phyloP scores from a whole-genome alignment of 305 asterid genomes.

The Ruellia speciosa region DNA sequence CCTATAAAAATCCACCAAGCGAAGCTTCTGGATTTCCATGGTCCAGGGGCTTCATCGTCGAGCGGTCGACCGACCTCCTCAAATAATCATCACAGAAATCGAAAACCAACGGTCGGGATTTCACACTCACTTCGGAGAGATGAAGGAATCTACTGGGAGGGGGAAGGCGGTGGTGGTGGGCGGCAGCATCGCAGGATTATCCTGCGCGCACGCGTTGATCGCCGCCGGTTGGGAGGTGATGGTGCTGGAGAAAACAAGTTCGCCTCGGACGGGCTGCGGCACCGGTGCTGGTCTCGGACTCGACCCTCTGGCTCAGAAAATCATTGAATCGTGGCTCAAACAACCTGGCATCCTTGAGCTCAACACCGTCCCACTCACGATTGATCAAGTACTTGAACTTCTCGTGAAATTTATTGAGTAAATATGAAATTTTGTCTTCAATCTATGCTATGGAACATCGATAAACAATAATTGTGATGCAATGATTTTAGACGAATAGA shows the following conservation, averaged over 20 bases:
- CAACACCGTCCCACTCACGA: constrained; percentile 55
- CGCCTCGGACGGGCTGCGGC: constrained; percentile 66
- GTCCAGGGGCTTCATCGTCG: too few species aligned
- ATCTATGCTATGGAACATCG: too few species aligned
- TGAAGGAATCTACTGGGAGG: constrained; percentile 25
- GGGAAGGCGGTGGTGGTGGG: constrained; percentile 79
- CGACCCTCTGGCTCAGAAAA: constrained; percentile 45
- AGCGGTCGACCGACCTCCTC: too few species aligned
- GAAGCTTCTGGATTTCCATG: too few species aligned
- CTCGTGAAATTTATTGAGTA: background rate
- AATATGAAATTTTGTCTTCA: too few species aligned
- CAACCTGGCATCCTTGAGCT: constrained; percentile 42
- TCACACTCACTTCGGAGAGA: constrained; percentile 18
- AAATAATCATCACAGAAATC: too few species aligned
- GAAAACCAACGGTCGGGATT: background rate
- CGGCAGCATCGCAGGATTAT: constrained; percentile 85
- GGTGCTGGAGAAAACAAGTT: constrained; percentile 68
- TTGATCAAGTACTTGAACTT: constrained; percentile 56
- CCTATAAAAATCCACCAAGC: too few species aligned
- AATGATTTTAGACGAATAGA: too few species aligned
- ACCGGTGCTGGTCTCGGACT: constrained; percentile 90
- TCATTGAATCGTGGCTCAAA: constrained; percentile 50
- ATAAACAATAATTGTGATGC: too few species aligned
- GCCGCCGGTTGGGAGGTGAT: constrained; percentile 79
- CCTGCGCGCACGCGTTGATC: constrained; percentile 64